A percentile compares a stretch with the other conserved stretches of the same genome.
These are phyloP conservation scores for Corymbia citriodora DNA, from an alignment of 441 rosid species.

Conservation along the genomic window DNA sequence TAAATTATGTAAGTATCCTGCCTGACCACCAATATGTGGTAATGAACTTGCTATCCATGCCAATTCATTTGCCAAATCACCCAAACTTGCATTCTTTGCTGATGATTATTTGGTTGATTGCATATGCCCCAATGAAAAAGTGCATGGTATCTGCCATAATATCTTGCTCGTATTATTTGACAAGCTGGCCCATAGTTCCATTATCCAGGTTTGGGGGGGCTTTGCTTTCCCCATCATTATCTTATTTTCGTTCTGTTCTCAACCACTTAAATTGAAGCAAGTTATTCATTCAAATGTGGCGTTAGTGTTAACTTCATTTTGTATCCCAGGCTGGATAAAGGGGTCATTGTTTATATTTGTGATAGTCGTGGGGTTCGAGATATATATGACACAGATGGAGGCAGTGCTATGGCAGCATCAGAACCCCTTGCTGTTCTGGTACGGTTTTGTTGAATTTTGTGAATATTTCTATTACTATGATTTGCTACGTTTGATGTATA, in stretches of 20 bases:
- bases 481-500: neutral
- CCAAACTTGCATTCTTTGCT: neutral
- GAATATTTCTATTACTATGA: neutral
- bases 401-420: conserved; percentile 62
- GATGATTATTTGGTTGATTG: neutral
- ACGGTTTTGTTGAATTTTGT: neutral
- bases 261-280: neutral
- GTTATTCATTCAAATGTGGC: neutral
- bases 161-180: neutral
- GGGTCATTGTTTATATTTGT: conserved; percentile 85
- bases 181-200: neutral
- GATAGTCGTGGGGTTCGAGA: conserved; percentile 88
- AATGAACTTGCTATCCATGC: neutral
- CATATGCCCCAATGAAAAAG: neutral
- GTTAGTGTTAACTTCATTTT: neutral
- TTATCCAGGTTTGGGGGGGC: neutral
- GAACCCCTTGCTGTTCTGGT: conserved; percentile 90
- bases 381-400: conserved; percentile 89
- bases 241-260: neutral
- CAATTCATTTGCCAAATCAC: neutral
- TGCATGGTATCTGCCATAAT: neutral
- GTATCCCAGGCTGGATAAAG: conserved; percentile 80
- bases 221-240: neutral
- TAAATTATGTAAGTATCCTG: neutral
- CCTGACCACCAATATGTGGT: neutral